Evolutionary conservation across 1,284 basidiomycete species (phyloP), one percentile per base, ranked within the genome.

Genomic region (Pseudozyma pruni): DNA sequence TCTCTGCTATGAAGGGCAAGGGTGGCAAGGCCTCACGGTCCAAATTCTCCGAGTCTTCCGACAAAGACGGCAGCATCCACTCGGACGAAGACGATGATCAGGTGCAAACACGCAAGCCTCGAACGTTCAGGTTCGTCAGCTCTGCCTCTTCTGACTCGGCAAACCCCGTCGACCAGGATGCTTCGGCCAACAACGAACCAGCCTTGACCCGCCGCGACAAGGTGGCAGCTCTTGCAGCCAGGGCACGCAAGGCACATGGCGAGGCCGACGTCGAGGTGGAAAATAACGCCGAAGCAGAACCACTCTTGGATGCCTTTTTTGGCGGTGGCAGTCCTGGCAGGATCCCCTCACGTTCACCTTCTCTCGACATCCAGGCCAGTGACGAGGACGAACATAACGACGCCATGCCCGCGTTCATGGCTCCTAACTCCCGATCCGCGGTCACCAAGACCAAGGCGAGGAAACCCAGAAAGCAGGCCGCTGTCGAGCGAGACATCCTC

Each of bases 331-430:
- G 55, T 5, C 55, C 51, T 1, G 46, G 31, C 1, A 39, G 46
- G 17, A 48, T 49, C 7, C 49, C 45, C 5, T 63, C 56, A 34
- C 51, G 60, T 22, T 72, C 59, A 17, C 59, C 61, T 13, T 64
- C 58, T 13, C 56, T 67, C 38, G 60, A 71, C 27, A 64, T 63
- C 16, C 59, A 62, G 19, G 48, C 42, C 33, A 68, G 55, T 31
- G 59, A 68, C 45, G 55, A 59, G 2, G 69, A 67, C 32, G 62
- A 71, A 22, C 53, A 67, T 48, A 54, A 66, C 33, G 58, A 72
- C 25, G 68, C 55, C 8, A 62, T 69, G 59, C 66, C 66, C 2
- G 43, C 54, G 6, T 55, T 62, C 52, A 62, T 58, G 54, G 50
- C 50, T 34, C 19, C 50, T 0, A 19, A 31, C 6, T 37, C 42